Percentiles rank a stretch among this genome's conserved stretches.
Conservation (phyloP, 805 yeast genomes). For the Kodamaea kakaduensis region DNA sequence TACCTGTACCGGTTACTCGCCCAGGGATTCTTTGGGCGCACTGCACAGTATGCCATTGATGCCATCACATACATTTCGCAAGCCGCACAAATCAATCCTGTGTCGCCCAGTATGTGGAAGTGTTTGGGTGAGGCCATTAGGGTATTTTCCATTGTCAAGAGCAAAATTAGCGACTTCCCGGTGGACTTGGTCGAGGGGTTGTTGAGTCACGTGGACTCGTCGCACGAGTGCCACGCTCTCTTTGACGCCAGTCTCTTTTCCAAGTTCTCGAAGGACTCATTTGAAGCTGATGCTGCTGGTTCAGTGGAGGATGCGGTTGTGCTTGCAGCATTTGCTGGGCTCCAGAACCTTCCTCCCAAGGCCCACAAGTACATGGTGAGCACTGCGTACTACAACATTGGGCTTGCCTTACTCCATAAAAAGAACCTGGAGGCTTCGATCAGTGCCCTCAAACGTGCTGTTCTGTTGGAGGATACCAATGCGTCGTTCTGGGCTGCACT, state of each 20-base stretch:
- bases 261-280: not conserved
- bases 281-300: conserved; percentile 15
- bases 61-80: conserved; percentile 43
- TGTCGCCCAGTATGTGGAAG: conserved; percentile 63
- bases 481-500: conserved; percentile 76
- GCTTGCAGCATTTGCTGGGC: conserved; percentile 45
- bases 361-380: conserved; percentile 50
- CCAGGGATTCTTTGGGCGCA: conserved; percentile 67
- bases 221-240: not conserved
- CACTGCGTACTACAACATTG: conserved; percentile 62
- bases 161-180: conserved; percentile 50
- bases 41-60: conserved; percentile 44
- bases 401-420: conserved; percentile 55
- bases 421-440: conserved; percentile 28
- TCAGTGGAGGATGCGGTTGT: conserved; percentile 40
- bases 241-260: not conserved
- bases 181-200: conserved; percentile 15
- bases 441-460: conserved; percentile 57
- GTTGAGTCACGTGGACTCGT: conserved; percentile 17
- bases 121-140: conserved; percentile 54
- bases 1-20: conserved; percentile 49
- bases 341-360: conserved; percentile 31
- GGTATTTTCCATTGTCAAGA: conserved; percentile 52
- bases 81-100: conserved; percentile 32
- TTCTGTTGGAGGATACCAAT: conserved; percentile 66